Base-by-base conservation (phyloP, 768 basidiomycete species). In the Kwoniella botswanensis region DNA sequence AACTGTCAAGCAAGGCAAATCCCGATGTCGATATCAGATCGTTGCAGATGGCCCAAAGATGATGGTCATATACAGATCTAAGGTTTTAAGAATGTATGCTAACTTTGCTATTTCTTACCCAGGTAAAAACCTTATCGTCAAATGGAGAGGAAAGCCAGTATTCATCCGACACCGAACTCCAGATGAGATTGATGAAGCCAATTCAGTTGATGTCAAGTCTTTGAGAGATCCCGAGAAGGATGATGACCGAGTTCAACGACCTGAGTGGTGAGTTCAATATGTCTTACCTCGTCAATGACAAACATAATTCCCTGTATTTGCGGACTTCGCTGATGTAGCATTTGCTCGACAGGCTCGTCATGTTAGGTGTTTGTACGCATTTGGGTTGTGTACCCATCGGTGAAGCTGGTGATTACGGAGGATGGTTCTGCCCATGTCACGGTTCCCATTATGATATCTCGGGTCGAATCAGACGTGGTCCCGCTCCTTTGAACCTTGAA, bases 61-160 rank as follows among this genome's bases (percentile, higher is more conserved):
- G 46, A 50, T 50, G 12, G 12, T 17, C 11, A 12, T 17, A 46
- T 46, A 12, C 44, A 46, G 44, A 26, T 26, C 26, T 26, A 26
- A 2, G 26, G 26, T 26, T 26, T 26, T 26, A 6, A 17, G 44
- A 46, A 46, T 11, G 10, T 46, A 46, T 13, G 18, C 46, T 50
- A 18, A 50, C 46, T 18, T 15, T 50, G 10, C 3, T 50, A 18
- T 50, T 12, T 12, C 55, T 4, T 56, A 13, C 12, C 13, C 59
- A 81, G 80, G 80, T 66, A 72, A 81, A 70, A 79, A 78, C 79
- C 74, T 82, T 67, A 79, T 82, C 69, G 79, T 79, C 74, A 84
- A 98, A 87, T 99, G 97, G 97, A 92, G 97, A 81, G 97, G 97
- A 84, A 99, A 99, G 88, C 97, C 97, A 74, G 97, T 99, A 65